Percentiles rank a stretch among this genome's conserved stretches.
Evolutionary conservation across 352 stramenopile species (phyloP).

Genomic region (Aphanomyces euteiches): DNA sequence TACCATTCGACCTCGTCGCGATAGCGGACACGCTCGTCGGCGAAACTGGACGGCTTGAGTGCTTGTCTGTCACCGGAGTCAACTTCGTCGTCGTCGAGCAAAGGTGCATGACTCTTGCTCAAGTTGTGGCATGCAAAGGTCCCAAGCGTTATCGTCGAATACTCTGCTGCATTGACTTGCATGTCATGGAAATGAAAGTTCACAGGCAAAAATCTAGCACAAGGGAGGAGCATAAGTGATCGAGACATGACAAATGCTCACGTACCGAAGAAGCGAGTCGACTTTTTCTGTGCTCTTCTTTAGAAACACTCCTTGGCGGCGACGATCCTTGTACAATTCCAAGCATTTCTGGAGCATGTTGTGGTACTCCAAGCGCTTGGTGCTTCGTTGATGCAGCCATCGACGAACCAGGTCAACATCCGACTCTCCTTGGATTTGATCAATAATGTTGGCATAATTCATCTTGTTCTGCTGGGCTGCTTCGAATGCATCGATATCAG

Average conservation of each 20-base stretch:
- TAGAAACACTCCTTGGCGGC: slow-evolving; percentile 57
- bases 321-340: slow-evolving; percentile 59
- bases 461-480: slow-evolving; percentile 48
- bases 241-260: background rate
- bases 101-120: background rate
- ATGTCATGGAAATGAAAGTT: slow-evolving; percentile 44
- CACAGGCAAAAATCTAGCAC: slow-evolving; percentile 53
- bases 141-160: slow-evolving; percentile 64
- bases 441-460: slow-evolving; percentile 81
- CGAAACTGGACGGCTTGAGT: slow-evolving; percentile 35
- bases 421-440: slow-evolving; percentile 81
- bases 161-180: background rate
- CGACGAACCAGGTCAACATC: slow-evolving; percentile 61
- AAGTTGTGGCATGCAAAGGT: slow-evolving; percentile 62
- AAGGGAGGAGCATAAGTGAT: background rate
- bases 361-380: slow-evolving; percentile 58
- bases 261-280: slow-evolving; percentile 48
- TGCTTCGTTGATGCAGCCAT: slow-evolving; percentile 71
- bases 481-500: slow-evolving; percentile 40
- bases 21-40: slow-evolving; percentile 41
- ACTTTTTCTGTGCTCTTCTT: slow-evolving; percentile 84
- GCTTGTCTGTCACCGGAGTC: background rate
- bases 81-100: background rate
- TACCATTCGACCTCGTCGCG: slow-evolving; percentile 76
- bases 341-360: slow-evolving; percentile 65